A percentile compares a stretch with the other conserved stretches of the same genome.
Conservation (phyloP, 768 basidiomycete species). For the Suillus variegatus region DNA sequence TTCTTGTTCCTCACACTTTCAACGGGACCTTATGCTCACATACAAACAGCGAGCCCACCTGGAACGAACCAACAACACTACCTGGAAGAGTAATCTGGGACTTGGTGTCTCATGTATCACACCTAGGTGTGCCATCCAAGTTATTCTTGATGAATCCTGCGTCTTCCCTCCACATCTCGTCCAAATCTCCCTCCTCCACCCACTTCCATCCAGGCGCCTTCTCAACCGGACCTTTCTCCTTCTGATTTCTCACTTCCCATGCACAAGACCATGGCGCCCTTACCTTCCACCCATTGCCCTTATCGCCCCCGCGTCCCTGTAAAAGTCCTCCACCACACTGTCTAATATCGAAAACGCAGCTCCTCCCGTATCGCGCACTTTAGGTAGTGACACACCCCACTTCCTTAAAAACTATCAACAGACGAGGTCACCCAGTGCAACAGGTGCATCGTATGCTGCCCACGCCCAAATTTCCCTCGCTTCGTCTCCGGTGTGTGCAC, state of each 20-base stretch:
- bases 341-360: slow-evolving; percentile 47
- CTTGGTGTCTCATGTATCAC: neutral
- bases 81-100: slow-evolving; percentile 36
- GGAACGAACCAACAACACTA: slow-evolving; percentile 48
- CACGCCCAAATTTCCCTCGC: slow-evolving; percentile 7
- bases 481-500: slow-evolving; percentile 54
- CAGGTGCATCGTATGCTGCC: slow-evolving; percentile 59
- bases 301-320: slow-evolving; percentile 36
- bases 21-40: slow-evolving; percentile 15
- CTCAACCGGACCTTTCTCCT: slow-evolving; percentile 7
- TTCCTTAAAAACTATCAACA: slow-evolving; percentile 30
- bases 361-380: slow-evolving; percentile 31
- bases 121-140: slow-evolving; percentile 10
- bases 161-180: slow-evolving; percentile 39
- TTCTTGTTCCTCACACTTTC: neutral
- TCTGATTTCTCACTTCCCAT: slow-evolving; percentile 25
- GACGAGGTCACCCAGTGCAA: slow-evolving; percentile 56
- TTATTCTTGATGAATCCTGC: slow-evolving; percentile 34
- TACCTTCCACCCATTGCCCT: slow-evolving; percentile 37
- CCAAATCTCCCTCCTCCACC: slow-evolving; percentile 24
- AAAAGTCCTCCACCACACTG: slow-evolving; percentile 47
- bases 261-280: slow-evolving; percentile 33
- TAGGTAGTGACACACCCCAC: slow-evolving; percentile 35
- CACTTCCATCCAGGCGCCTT: slow-evolving; percentile 23
- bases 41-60: slow-evolving; percentile 35